Percentiles rank a stretch among this genome's conserved stretches.
These are phyloP conservation scores for Ogataea polymorpha DNA, from an alignment of 805 yeast genomes.

Conservation along the genomic window DNA sequence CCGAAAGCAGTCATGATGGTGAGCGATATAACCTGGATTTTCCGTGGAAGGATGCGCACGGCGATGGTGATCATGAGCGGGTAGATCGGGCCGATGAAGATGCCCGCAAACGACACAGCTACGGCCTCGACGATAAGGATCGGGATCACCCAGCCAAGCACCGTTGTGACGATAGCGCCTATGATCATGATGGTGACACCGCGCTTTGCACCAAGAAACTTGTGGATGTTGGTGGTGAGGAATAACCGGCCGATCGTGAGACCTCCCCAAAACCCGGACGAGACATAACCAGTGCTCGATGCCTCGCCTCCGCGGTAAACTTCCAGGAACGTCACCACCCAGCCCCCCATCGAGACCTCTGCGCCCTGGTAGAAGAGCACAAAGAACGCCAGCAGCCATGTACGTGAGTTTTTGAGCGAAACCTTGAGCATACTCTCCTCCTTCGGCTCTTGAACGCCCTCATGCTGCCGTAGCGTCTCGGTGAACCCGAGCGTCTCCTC, in stretches of 20 bases:
- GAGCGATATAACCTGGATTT: slow-evolving; percentile 47
- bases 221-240: slow-evolving; percentile 41
- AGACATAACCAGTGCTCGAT: slow-evolving; percentile 54
- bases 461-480: slow-evolving; percentile 11
- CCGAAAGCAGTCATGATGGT: slow-evolving; percentile 56
- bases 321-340: slow-evolving; percentile 64
- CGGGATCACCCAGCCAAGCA: slow-evolving; percentile 49
- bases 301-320: slow-evolving; percentile 49
- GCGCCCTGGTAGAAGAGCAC: slow-evolving; percentile 65
- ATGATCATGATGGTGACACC: slow-evolving; percentile 37
- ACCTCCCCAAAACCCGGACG: slow-evolving; percentile 73
- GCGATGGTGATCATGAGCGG: slow-evolving; percentile 47
- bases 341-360: slow-evolving; percentile 67
- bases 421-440: slow-evolving; percentile 32
- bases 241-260: slow-evolving; percentile 59
- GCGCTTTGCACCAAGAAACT: slow-evolving; percentile 42
- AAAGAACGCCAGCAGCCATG: slow-evolving; percentile 50
- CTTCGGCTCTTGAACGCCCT: slow-evolving; percentile 18
- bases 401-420: slow-evolving; percentile 39
- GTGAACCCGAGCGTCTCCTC: slow-evolving; percentile 20
- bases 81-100: slow-evolving; percentile 66
- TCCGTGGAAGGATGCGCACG: slow-evolving; percentile 46
- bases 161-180: slow-evolving; percentile 36
- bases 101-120: slow-evolving; percentile 49
- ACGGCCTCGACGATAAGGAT: slow-evolving; percentile 43